Conservation (phyloP, 2,329 filamentous ascomycete genomes). For the Clarireedia sp. region DNA sequence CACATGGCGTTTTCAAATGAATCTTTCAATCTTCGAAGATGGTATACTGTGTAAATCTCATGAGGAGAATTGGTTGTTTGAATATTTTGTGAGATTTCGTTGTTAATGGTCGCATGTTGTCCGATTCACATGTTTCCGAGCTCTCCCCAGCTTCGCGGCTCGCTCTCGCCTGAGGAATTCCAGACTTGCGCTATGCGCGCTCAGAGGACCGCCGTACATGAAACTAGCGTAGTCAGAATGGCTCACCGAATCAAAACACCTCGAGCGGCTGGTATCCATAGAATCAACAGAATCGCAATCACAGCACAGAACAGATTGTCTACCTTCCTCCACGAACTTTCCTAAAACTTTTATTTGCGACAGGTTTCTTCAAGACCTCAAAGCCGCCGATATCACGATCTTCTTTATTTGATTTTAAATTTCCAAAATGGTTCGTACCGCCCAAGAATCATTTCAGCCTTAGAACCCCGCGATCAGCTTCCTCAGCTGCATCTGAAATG, state of each 20-base stretch:
- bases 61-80: neutral
- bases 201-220: neutral
- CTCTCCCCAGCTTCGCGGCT: slow-evolving; percentile 3
- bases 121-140: neutral
- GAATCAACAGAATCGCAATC: slow-evolving; percentile 1
- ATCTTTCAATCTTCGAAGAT: slow-evolving; percentile 8
- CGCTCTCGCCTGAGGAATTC: slow-evolving; percentile 2
- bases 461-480: neutral
- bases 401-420: neutral
- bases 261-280: neutral
- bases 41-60: neutral
- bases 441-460: neutral
- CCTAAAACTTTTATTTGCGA: neutral
- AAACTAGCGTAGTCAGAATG: neutral
- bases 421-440: neutral
- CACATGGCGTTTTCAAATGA: slow-evolving; percentile 62
- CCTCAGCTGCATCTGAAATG: neutral
- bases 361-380: neutral
- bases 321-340: neutral
- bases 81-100: neutral
- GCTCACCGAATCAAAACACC: neutral
- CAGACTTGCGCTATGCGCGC: neutral
- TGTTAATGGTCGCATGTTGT: slow-evolving; percentile 8
- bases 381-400: neutral
- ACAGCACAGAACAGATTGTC: neutral